Conservation (phyloP, 2,329 filamentous ascomycete genomes). For the Ophiostoma ulmi region DNA sequence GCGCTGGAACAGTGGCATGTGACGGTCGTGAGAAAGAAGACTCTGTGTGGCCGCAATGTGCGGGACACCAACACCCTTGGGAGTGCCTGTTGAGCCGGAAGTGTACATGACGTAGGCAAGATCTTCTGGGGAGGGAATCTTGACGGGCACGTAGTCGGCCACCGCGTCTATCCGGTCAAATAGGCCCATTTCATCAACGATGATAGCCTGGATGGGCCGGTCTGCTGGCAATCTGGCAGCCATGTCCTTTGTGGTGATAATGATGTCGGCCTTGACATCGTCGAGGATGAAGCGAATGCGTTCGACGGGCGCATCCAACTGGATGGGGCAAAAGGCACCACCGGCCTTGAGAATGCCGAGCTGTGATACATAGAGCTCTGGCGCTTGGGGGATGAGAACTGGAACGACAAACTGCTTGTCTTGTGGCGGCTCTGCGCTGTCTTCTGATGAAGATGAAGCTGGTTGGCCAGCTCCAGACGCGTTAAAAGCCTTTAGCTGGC, state of each 20-base stretch:
- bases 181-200: constrained; percentile 32
- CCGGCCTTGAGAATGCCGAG: constrained; percentile 76
- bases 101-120: constrained; percentile 92
- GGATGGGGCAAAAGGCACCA: constrained; percentile 79
- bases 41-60: constrained; percentile 77
- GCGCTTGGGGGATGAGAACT: constrained; percentile 70
- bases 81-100: constrained; percentile 80
- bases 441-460: not conserved
- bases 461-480: not conserved
- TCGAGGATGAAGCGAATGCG: constrained; percentile 72
- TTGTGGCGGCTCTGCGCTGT: not conserved
- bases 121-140: constrained; percentile 33
- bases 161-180: constrained; percentile 2
- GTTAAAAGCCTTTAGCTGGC: not conserved
- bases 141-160: not conserved
- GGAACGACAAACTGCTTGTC: constrained; percentile 56
- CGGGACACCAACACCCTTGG: constrained; percentile 80
- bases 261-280: constrained; percentile 66
- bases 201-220: constrained; percentile 35
- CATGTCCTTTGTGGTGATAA: constrained; percentile 58
- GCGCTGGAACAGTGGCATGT: constrained; percentile 69
- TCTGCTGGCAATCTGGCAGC: constrained; percentile 38
- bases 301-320: constrained; percentile 70
- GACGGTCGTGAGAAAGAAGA: constrained; percentile 70
- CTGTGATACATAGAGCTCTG: constrained; percentile 70